Percentiles rank a stretch among this genome's conserved stretches.
Conservation (phyloP, 768 basidiomycete species). For the Pisolithus albus region DNA sequence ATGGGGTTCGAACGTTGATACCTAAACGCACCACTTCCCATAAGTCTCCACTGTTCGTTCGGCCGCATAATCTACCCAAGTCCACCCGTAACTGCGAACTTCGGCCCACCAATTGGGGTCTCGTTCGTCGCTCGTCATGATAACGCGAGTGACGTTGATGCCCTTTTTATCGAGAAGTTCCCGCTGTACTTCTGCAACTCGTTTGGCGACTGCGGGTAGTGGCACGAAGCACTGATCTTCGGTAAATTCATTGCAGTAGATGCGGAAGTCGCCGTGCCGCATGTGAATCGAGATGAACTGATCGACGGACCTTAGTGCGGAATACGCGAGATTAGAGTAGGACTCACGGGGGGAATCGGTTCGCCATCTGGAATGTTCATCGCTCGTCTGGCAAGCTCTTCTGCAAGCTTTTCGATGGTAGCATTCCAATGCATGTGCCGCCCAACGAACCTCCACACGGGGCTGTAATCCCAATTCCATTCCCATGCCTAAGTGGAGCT, state of each 20-base stretch:
- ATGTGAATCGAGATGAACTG: constrained; percentile 55
- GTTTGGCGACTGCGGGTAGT: constrained; percentile 44
- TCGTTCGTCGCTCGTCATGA: constrained; percentile 61
- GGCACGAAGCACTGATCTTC: constrained; percentile 47
- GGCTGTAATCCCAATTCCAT: constrained; percentile 50
- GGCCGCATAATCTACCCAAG: constrained; percentile 39
- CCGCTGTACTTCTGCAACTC: constrained; percentile 48
- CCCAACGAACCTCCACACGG: constrained; percentile 53
- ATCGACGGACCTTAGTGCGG: neutral
- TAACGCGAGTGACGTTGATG: constrained; percentile 42
- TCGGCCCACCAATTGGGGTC: constrained; percentile 54
- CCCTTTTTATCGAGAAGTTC: constrained; percentile 41
- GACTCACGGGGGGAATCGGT: constrained; percentile 42
- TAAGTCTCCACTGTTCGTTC: constrained; percentile 37
- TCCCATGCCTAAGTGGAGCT: constrained; percentile 39
- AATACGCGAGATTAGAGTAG: neutral
- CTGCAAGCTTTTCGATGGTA: constrained; percentile 35
- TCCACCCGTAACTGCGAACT: constrained; percentile 46
- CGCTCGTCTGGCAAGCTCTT: constrained; percentile 40
- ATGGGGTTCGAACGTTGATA: neutral
- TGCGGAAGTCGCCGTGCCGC: constrained; percentile 48
- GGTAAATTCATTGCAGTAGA: constrained; percentile 38
- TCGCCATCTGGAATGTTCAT: constrained; percentile 32
- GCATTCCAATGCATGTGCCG: constrained; percentile 45
- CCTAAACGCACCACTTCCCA: constrained; percentile 40